Percentiles rank a stretch among this genome's conserved stretches.
These are phyloP conservation scores for Xylaria flabelliformis DNA, from an alignment of 495 filamentous ascomycete genomes.

Conservation along the genomic window DNA sequence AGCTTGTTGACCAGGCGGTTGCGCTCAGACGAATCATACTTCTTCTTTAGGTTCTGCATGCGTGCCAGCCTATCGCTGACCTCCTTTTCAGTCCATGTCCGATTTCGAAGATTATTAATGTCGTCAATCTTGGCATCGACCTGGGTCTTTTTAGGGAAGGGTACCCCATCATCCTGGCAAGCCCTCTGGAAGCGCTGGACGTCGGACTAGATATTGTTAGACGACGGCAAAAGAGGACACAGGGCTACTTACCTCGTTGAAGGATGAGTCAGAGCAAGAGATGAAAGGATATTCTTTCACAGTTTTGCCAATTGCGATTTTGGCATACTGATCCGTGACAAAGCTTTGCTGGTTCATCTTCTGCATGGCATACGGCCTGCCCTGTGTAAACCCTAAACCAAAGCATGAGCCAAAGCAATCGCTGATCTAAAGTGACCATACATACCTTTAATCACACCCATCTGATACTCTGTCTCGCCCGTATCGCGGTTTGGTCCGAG, in stretches of 20 bases:
- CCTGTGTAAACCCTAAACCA: slow-evolving; percentile 70
- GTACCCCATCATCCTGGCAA: slow-evolving; percentile 70
- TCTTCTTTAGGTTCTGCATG: slow-evolving; percentile 65
- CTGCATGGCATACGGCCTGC: slow-evolving; percentile 80
- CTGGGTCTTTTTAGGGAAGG: slow-evolving; percentile 70
- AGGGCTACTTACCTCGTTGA: slow-evolving; percentile 69
- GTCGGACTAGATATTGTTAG: slow-evolving; percentile 65
- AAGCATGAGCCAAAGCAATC: slow-evolving; percentile 42
- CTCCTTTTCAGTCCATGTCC: slow-evolving; percentile 79
- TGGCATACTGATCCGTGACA: slow-evolving; percentile 76
- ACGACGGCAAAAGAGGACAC: slow-evolving; percentile 21
- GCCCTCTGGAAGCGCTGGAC: slow-evolving; percentile 82
- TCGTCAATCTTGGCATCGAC: slow-evolving; percentile 75
- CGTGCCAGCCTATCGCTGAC: slow-evolving; percentile 76
- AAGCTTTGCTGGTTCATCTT: slow-evolving; percentile 72
- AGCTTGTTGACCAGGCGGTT: slow-evolving; percentile 65
- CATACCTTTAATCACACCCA: slow-evolving; percentile 84
- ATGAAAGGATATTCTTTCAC: slow-evolving; percentile 82
- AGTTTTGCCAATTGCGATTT: slow-evolving; percentile 76
- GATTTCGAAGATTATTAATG: slow-evolving; percentile 79
- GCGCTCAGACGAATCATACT: slow-evolving; percentile 68
- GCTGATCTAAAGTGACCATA: background rate
- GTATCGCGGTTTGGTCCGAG: slow-evolving; percentile 74
- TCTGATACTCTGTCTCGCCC: slow-evolving; percentile 76
- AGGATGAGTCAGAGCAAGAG: slow-evolving; percentile 74